A percentile compares a stretch with the other conserved stretches of the same genome.
phyloP scores from a whole-genome alignment of 1,284 basidiomycete genomes.

The Thecaphora thlaspeos region DNA sequence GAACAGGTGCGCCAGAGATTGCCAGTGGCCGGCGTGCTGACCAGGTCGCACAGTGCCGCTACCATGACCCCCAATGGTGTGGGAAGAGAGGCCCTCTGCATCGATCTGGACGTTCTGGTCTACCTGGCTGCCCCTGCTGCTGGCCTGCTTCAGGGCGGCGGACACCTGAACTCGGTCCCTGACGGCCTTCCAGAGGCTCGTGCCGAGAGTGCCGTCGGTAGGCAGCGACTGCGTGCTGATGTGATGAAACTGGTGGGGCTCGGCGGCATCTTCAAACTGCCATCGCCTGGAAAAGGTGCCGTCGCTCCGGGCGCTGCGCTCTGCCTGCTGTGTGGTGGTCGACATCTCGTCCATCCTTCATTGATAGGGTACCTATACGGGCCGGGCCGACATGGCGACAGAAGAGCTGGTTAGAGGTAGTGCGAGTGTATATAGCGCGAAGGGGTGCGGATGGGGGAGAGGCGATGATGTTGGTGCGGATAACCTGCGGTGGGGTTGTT shows the following conservation, averaged over 20 bases:
- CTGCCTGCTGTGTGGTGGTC: neutral
- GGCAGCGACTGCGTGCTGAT: constrained; percentile 25
- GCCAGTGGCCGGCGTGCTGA: constrained; percentile 44
- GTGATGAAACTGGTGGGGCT: constrained; percentile 24
- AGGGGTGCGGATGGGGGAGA: too few species aligned
- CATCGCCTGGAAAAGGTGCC: neutral
- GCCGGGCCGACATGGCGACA: too few species aligned
- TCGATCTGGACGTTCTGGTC: constrained; percentile 33
- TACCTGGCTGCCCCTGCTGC: constrained; percentile 15
- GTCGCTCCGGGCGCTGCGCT: neutral
- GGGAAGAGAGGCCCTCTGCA: constrained; percentile 39
- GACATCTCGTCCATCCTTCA: too few species aligned
- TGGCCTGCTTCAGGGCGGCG: constrained; percentile 14
- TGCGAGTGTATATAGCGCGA: too few species aligned
- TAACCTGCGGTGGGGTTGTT: too few species aligned
- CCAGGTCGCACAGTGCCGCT: constrained; percentile 22
- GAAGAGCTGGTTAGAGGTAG: too few species aligned
- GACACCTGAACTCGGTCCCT: constrained; percentile 28
- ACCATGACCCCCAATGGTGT: constrained; percentile 26
- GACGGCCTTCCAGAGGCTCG: constrained; percentile 28
- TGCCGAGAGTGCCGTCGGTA: constrained; percentile 10
- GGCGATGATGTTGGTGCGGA: too few species aligned
- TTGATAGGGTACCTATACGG: too few species aligned
- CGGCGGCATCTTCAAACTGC: constrained; percentile 12
- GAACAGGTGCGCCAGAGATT: constrained; percentile 41